These are phyloP conservation scores for Colletotrichum spaethianum DNA, from an alignment of 2,329 filamentous ascomycete genomes.

Conservation along the genomic window DNA sequence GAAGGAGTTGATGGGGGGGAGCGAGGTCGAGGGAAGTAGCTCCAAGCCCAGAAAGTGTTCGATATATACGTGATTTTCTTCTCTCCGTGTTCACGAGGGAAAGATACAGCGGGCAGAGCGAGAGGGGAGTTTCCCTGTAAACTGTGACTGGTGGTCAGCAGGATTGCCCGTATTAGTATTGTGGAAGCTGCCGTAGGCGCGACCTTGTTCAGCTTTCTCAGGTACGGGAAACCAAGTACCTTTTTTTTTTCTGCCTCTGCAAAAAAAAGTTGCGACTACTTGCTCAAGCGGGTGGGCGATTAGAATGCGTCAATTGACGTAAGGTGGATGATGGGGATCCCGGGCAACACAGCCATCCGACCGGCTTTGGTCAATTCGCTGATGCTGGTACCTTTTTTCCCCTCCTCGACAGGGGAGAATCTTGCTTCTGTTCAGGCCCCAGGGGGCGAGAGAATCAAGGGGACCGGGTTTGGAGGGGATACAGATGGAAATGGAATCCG, in stretches of 20 bases:
- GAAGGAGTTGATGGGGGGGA: constrained; percentile 11
- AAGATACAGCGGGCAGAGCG: constrained; percentile 24
- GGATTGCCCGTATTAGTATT: constrained; percentile 27
- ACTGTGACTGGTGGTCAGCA: constrained; percentile 32
- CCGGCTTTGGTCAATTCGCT: constrained; percentile 31
- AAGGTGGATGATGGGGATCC: constrained; percentile 35
- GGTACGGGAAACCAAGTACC: constrained; percentile 10
- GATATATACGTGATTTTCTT: constrained; percentile 37
- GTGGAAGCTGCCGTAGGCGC: constrained; percentile 21
- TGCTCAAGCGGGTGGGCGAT: constrained; percentile 14
- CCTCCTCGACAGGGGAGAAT: neutral
- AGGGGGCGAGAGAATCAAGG: neutral
- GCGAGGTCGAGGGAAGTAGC: neutral
- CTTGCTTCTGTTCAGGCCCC: neutral
- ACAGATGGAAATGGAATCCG: neutral
- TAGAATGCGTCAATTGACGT: constrained; percentile 41
- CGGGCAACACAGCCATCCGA: constrained; percentile 43
- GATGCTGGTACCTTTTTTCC: constrained; percentile 4
- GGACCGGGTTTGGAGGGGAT: neutral
- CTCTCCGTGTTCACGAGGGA: neutral
- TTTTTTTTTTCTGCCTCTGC: constrained; percentile 1
- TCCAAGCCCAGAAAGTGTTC: constrained; percentile 25
- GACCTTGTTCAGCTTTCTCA: constrained; percentile 3
- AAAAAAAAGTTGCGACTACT: neutral
- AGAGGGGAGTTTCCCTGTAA: constrained; percentile 37